A percentile compares a stretch with the other conserved stretches of the same genome.
These are phyloP conservation scores for Arthrobotrys sinensis DNA, from an alignment of 2,329 filamentous ascomycete species.

Conservation along the genomic window DNA sequence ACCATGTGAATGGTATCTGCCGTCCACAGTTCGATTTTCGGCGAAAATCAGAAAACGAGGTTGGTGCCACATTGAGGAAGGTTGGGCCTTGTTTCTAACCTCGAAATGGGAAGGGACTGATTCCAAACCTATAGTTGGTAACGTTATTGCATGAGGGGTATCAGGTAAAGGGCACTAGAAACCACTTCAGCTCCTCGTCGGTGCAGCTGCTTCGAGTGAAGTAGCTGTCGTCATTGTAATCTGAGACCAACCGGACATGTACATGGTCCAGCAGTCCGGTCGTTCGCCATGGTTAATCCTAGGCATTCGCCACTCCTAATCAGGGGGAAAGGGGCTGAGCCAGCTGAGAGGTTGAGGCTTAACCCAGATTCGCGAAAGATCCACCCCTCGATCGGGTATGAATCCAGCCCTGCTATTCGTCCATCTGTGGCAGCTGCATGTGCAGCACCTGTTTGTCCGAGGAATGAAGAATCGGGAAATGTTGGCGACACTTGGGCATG, in stretches of 20 bases:
- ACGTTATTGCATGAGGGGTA: constrained; percentile 60
- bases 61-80: constrained; percentile 36
- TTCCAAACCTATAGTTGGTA: constrained; percentile 55
- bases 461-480: constrained; percentile 58
- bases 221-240: constrained; percentile 52
- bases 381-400: constrained; percentile 46
- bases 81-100: constrained; percentile 22
- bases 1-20: constrained; percentile 44
- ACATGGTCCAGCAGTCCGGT: constrained; percentile 27
- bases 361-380: constrained; percentile 54
- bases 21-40: constrained; percentile 36
- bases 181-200: constrained; percentile 53
- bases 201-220: constrained; percentile 26
- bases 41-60: constrained; percentile 30
- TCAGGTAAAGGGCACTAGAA: constrained; percentile 39
- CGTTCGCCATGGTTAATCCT: constrained; percentile 22
- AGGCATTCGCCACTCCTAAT: constrained; percentile 53
- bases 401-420: constrained; percentile 41
- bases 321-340: constrained; percentile 51
- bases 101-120: constrained; percentile 38
- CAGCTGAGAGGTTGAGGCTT: constrained; percentile 61
- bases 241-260: constrained; percentile 45
- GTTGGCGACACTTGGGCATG: constrained; percentile 45
- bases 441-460: constrained; percentile 25
- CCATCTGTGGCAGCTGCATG: constrained; percentile 47